Evolutionary conservation across 2,329 filamentous ascomycete species (phyloP).

Genomic region (Diaporthe vexans): DNA sequence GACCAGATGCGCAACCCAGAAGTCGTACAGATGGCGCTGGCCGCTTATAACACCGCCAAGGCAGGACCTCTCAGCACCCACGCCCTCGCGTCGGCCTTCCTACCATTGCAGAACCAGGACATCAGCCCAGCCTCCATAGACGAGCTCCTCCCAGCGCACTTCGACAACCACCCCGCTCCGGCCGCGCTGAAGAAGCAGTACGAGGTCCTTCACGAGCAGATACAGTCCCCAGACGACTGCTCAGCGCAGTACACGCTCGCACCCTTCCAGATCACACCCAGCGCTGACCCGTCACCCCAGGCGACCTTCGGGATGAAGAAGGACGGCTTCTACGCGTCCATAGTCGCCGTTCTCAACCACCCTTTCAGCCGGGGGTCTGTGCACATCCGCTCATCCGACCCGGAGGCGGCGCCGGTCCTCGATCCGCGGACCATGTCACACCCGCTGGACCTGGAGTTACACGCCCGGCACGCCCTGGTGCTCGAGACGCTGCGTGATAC

Average conservation of each 20-base stretch:
- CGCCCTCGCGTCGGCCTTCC: slow-evolving; percentile 45
- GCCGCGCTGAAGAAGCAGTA: neutral
- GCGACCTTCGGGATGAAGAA: slow-evolving; percentile 10
- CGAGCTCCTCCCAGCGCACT: neutral
- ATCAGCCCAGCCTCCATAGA: neutral
- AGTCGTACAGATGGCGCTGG: slow-evolving; percentile 37
- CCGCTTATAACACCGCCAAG: slow-evolving; percentile 48
- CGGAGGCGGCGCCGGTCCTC: slow-evolving; percentile 60
- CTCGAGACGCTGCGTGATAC: slow-evolving; percentile 56
- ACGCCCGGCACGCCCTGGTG: slow-evolving; percentile 58
- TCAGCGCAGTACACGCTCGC: slow-evolving; percentile 30
- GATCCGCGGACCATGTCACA: slow-evolving; percentile 67
- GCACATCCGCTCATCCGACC: slow-evolving; percentile 62
- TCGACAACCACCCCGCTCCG: neutral
- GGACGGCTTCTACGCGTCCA: slow-evolving; percentile 58
- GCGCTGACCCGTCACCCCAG: slow-evolving; percentile 1
- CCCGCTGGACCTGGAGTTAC: slow-evolving; percentile 59
- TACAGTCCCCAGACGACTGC: slow-evolving; percentile 28
- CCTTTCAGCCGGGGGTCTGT: slow-evolving; percentile 69
- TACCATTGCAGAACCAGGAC: slow-evolving; percentile 30
- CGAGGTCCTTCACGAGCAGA: slow-evolving; percentile 32
- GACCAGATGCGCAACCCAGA: slow-evolving; percentile 41
- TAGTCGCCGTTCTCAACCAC: slow-evolving; percentile 68
- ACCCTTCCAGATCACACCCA: slow-evolving; percentile 35
- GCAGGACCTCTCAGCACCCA: slow-evolving; percentile 48